Evolutionary conservation across 1,284 basidiomycete genomes (phyloP), one percentile per base, ranked within the genome.

Genomic region (Apiotrichum siamense): DNA sequence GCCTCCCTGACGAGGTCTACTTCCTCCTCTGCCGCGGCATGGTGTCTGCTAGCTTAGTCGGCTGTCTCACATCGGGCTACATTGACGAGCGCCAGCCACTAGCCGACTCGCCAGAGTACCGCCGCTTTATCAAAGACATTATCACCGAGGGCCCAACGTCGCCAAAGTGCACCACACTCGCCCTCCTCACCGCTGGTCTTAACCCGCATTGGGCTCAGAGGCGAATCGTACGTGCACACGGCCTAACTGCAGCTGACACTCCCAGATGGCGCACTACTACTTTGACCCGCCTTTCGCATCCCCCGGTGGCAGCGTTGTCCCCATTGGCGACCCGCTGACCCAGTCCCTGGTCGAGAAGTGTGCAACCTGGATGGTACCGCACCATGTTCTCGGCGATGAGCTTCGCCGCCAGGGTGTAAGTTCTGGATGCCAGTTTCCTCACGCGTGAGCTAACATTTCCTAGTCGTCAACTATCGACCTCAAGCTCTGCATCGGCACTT

Each of bases 381-480:
- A 87, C 58, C 74, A 80, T 35, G 80, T 91, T 47, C 85, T 99
- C 42, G 92, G 97, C 72, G 89, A 96, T 65, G 94, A 98, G 76
- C 76, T 98, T 60, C 82, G 94, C 69, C 81, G 93, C 70, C 96
- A 98, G 77, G 91, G 92, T 72, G 92, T 94, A 72, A 79, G 89
- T 79, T n/a, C 7, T 7, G 9, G 15, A 31, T 31, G 15, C n/a
- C 9, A 21, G 24, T 7, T 9, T 21, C 11, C 11, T 6, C n/a
- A 31, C 9, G 37, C 18, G 9, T 12, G 44, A 39, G 20, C 46
- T 44, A 23, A 47, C 37, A 17, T 26, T 31, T 31, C 13, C 5
- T 62, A 91, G 87, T 91, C 88, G 9, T 86, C 91, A 0, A 97
- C 93, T n/a, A 97, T 97, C 66, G 94, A 98, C 73, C 89, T 98